Conservation (phyloP, 306 rosid genomes). For the Morella rubra region DNA sequence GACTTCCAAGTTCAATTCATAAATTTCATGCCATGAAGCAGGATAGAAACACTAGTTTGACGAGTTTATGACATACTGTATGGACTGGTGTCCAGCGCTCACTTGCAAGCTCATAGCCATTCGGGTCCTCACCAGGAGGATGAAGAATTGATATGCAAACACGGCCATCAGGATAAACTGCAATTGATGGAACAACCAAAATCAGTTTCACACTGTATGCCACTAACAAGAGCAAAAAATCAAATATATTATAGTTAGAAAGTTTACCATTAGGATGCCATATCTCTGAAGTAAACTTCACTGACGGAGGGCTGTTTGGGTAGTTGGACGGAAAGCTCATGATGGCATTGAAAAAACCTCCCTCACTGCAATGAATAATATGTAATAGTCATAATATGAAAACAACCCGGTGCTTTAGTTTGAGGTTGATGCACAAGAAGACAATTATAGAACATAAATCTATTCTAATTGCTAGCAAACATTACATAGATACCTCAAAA, state of each 20-base stretch:
- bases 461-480: not conserved
- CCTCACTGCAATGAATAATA: conserved; percentile 62
- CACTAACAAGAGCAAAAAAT: conserved; percentile 12
- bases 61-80: conserved; percentile 52
- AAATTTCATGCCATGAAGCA: not conserved
- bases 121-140: conserved; percentile 98
- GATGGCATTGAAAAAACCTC: conserved; percentile 94
- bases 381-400: not conserved
- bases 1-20: not conserved
- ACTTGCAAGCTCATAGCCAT: conserved; percentile 98
- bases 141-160: conserved; percentile 98
- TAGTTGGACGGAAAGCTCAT: conserved; percentile 93
- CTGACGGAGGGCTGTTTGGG: conserved; percentile 94
- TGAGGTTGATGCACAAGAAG: not conserved
- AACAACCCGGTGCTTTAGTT: not conserved
- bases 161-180: conserved; percentile 97
- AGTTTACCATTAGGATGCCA: conserved; percentile 97
- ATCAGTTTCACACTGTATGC: conserved; percentile 12
- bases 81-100: conserved; percentile 99
- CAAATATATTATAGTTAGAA: conserved; percentile 1
- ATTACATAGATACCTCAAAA: not conserved
- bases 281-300: conserved; percentile 80
- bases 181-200: conserved; percentile 25
- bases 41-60: not conserved
- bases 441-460: not conserved